Evolutionary conservation across 2,329 filamentous ascomycete genomes (phyloP).

Genomic region (Sporothrix euskadiensis): DNA sequence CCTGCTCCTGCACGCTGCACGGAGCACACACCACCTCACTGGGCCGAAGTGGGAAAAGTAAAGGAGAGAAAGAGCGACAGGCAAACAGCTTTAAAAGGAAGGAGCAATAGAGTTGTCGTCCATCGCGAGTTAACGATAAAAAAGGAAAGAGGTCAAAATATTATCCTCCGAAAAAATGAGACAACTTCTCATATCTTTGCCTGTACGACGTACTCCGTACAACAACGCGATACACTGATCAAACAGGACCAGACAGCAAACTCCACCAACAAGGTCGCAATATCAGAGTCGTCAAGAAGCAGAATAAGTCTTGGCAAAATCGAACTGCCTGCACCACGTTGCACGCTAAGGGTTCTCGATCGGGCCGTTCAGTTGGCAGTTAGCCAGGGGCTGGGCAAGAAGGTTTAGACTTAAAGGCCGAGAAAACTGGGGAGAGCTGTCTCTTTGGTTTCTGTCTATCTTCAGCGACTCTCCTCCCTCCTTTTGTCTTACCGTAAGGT

Average conservation of each 20-base stretch:
- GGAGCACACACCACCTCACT: neutral
- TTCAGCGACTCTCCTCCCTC: neutral
- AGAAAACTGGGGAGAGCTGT: neutral
- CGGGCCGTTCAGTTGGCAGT: neutral
- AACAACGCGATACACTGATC: slow-evolving; percentile 9
- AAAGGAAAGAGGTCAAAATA: neutral
- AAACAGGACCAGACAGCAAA: neutral
- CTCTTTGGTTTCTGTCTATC: neutral
- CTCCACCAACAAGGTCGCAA: neutral
- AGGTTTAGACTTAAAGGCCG: neutral
- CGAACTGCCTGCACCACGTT: neutral
- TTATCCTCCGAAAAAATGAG: neutral
- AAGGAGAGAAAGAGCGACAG: neutral
- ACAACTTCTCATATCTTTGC: neutral
- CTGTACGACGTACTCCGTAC: neutral
- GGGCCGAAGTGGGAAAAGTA: neutral
- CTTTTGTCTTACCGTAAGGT: neutral
- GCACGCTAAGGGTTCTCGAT: neutral
- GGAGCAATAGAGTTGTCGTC: neutral
- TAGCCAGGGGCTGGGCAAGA: neutral
- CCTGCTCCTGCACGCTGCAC: neutral
- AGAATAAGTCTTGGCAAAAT: neutral
- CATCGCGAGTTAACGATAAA: neutral
- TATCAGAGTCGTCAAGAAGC: neutral
- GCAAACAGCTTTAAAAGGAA: neutral